phyloP scores from a whole-genome alignment of 352 stramenopile genomes.

The Blastocystis hominis region DNA sequence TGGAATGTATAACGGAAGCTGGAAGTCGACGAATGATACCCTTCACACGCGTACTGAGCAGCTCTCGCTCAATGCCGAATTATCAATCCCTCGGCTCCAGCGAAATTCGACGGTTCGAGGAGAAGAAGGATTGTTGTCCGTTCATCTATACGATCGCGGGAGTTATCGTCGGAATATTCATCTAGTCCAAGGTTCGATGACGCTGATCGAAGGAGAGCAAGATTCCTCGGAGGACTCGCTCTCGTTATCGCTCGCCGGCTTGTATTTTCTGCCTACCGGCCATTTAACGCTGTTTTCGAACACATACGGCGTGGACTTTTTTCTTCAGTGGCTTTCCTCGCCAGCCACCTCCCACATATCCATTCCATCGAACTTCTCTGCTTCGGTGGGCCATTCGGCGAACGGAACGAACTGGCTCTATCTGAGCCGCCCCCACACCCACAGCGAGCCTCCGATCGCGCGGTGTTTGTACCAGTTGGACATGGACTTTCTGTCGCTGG shows the following conservation, averaged over 20 bases:
- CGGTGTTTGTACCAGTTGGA: slow-evolving; percentile 67
- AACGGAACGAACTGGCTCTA: slow-evolving; percentile 37
- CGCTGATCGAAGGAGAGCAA: slow-evolving; percentile 29
- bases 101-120: neutral
- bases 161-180: neutral
- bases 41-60: neutral
- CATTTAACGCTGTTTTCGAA: slow-evolving; percentile 74
- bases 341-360: slow-evolving; percentile 37
- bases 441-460: slow-evolving; percentile 39
- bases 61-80: neutral
- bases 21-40: neutral
- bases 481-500: slow-evolving; percentile 61
- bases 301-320: slow-evolving; percentile 70
- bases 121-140: neutral
- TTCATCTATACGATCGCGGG: slow-evolving; percentile 26
- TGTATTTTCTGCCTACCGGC: slow-evolving; percentile 69
- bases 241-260: slow-evolving; percentile 68
- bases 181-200: neutral
- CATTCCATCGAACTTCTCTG: neutral
- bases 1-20: neutral
- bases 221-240: neutral
- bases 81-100: neutral
- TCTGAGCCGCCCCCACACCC: slow-evolving; percentile 58
- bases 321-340: slow-evolving; percentile 70
- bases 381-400: neutral